Conservation (phyloP, 352 stramenopile species). For the Phytophthora pinifolia region DNA sequence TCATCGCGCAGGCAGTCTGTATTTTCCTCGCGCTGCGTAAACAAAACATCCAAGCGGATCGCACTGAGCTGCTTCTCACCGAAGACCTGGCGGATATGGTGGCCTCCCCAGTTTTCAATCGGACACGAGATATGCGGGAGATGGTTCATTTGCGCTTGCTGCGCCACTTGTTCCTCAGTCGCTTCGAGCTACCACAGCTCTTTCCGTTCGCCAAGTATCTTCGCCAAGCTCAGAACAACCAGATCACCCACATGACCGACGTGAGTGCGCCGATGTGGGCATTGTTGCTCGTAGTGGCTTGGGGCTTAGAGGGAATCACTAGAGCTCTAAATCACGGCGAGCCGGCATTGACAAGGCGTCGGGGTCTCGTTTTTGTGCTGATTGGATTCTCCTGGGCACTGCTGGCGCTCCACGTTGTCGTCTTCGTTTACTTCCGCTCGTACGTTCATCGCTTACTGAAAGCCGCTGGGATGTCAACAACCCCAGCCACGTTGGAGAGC, state of each 20-base stretch:
- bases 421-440: constrained; percentile 42
- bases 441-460: constrained; percentile 34
- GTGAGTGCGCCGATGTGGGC: constrained; percentile 60
- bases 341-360: constrained; percentile 6
- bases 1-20: constrained; percentile 46
- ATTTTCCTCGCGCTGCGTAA: constrained; percentile 44
- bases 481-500: constrained; percentile 5
- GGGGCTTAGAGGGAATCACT: constrained; percentile 31
- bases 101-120: neutral
- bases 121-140: constrained; percentile 6
- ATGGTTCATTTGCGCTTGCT: constrained; percentile 37
- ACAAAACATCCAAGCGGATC: constrained; percentile 37
- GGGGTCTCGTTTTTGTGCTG: constrained; percentile 32
- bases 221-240: constrained; percentile 62
- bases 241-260: constrained; percentile 77
- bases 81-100: constrained; percentile 27
- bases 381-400: constrained; percentile 29
- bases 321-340: constrained; percentile 7
- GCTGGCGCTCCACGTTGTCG: constrained; percentile 32
- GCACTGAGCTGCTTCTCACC: constrained; percentile 38
- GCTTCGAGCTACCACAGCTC: constrained; percentile 43
- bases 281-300: constrained; percentile 42
- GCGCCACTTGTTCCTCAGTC: constrained; percentile 42
- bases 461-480: constrained; percentile 24
- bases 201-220: constrained; percentile 75